These are phyloP conservation scores for Salvia rosmarinus DNA, from an alignment of 257 asterid genomes.

Conservation along the genomic window DNA sequence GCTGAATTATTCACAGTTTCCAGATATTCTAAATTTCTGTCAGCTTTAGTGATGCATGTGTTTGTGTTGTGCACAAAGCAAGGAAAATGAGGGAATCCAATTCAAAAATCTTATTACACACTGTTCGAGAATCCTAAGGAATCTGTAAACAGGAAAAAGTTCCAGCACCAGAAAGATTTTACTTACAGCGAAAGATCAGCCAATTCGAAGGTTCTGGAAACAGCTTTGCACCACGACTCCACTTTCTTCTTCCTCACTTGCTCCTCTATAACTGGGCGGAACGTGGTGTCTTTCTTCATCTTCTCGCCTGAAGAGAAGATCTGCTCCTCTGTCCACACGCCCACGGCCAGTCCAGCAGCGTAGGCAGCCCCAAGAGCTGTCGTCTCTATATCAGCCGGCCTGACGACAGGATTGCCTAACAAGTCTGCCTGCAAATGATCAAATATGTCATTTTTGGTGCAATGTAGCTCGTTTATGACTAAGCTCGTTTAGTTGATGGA, in stretches of 20 bases:
- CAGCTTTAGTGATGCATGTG: neutral
- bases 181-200: conserved; percentile 70
- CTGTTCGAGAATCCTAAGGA: neutral
- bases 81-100: neutral
- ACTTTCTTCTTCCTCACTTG: conserved; percentile 71
- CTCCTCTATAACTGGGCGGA: conserved; percentile 55
- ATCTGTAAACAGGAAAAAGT: neutral
- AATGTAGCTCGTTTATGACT: neutral
- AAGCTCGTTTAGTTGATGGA: neutral
- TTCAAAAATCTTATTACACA: conserved; percentile 8
- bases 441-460: neutral
- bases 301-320: conserved; percentile 65
- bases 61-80: neutral
- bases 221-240: conserved; percentile 94
- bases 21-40: neutral
- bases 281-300: conserved; percentile 54
- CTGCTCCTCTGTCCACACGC: conserved; percentile 72
- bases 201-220: conserved; percentile 73
- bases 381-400: conserved; percentile 90
- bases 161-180: neutral
- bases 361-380: conserved; percentile 98
- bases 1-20: conserved; percentile 9
- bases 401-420: conserved; percentile 75
- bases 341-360: conserved; percentile 93
- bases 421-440: conserved; percentile 64